Base-by-base conservation (phyloP, 2,329 filamentous ascomycete species). In the Sporothrix schenckii region DNA sequence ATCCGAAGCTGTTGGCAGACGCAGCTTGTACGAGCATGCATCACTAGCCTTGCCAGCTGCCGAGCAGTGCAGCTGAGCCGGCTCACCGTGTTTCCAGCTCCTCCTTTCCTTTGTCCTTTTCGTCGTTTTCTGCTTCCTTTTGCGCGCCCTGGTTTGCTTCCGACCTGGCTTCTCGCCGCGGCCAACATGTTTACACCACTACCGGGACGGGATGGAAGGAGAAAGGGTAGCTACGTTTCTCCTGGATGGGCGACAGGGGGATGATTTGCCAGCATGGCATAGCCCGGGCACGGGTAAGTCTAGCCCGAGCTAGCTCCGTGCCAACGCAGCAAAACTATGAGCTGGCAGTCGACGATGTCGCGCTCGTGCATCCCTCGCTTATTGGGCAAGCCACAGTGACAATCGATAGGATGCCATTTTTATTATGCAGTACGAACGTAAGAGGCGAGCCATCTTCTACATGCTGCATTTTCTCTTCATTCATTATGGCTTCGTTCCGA, bases 261-360 rank as follows among this genome's bases (percentile, higher is more conserved):
- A 11, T 66, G 19, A 49, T 49, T 66, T 67, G 65, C 65, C 66
- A 68, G 66, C 66, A 56, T 47, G 39, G 66, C 66, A 54, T 16
- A 52, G 21, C 39, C 52, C 34, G 30, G 21, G 50, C 65, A 30
- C 61, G 44, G 44, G 13, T 44, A 65, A 44, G 44, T 54, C 39
- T 30, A 56, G 50, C 44, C 50, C 50, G 50, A 58, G 61, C 69
- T 27, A 66, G 61, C 61, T 60, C 44, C 6, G 44, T 70, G 69
- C 69, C 69, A 70, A 49, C 69, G 30, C 61, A 70, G 69, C 61
- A 70, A 49, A 70, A 60, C 61, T 56, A 53, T 70, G 69, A 70
- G 69, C 53, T 70, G 69, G 69, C 69, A 66, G 61, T 34, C 30
- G 30, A 34, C 30, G 30, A 34, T 34, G 66, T 52, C 7, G 34